Conservation (phyloP, 345 rosid genomes). For the Carallia pectinifolia region DNA sequence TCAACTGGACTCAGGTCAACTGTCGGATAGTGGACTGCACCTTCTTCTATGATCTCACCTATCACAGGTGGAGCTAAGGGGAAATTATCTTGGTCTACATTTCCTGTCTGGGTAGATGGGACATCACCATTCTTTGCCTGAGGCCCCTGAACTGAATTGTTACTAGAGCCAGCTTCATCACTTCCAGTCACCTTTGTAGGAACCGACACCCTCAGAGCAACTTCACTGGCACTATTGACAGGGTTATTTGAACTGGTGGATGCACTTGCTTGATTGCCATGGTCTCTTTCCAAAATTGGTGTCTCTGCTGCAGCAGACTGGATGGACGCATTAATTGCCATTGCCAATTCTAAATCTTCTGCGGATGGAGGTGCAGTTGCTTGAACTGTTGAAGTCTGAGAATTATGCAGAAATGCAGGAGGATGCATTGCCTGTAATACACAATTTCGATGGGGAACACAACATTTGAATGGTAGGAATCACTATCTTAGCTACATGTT, state of each 20-base stretch:
- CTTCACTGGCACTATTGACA: conserved; percentile 13
- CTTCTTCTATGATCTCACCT: conserved; percentile 48
- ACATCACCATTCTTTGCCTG: conserved; percentile 15
- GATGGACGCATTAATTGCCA: conserved; percentile 77
- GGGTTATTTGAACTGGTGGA: conserved; percentile 38
- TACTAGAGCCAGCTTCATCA: conserved; percentile 22
- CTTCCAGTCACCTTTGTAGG: conserved; percentile 35
- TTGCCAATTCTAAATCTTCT: conserved; percentile 64
- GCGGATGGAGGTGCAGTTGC: conserved; percentile 69
- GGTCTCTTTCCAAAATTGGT: conserved; percentile 30
- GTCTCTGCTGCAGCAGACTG: conserved; percentile 51
- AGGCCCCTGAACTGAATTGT: conserved; percentile 18
- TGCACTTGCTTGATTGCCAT: conserved; percentile 40
- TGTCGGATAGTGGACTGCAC: conserved; percentile 75
- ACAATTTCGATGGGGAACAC: neutral
- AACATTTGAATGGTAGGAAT: neutral
- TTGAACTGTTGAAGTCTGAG: conserved; percentile 35
- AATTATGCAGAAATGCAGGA: conserved; percentile 50
- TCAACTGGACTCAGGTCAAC: conserved; percentile 64
- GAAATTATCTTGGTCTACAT: conserved; percentile 28
- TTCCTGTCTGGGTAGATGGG: conserved; percentile 13
- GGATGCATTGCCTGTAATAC: conserved; percentile 60
- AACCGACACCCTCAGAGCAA: conserved; percentile 12
- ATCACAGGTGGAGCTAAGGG: conserved; percentile 67
- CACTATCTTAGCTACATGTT: neutral